Conservation (phyloP, 2,329 filamentous ascomycete genomes). For the Paraphoma chrysanthemicola region DNA sequence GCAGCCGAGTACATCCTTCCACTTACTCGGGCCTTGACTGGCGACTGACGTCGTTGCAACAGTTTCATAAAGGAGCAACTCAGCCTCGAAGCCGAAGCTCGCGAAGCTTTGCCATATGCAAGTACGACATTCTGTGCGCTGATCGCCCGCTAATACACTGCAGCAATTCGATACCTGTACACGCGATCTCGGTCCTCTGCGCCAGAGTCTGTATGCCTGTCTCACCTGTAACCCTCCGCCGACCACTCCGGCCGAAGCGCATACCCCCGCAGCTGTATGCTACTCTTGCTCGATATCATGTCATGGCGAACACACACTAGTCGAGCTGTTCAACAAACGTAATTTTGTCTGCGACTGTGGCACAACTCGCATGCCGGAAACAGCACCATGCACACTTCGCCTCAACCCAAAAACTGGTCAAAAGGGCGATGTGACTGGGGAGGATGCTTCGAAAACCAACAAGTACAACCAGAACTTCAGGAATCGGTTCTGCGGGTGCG, state of each 20-base stretch:
- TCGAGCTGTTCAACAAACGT: slow-evolving; percentile 95
- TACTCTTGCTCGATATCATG: slow-evolving; percentile 97
- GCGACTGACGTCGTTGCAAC: neutral
- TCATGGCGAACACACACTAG: slow-evolving; percentile 91
- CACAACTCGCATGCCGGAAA: slow-evolving; percentile 76
- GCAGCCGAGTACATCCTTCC: slow-evolving; percentile 53
- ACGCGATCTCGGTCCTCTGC: slow-evolving; percentile 83
- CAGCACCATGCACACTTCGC: slow-evolving; percentile 77
- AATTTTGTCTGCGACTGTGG: slow-evolving; percentile 97
- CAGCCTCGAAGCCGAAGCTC: slow-evolving; percentile 90
- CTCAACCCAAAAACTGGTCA: slow-evolving; percentile 74
- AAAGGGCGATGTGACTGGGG: slow-evolving; percentile 78
- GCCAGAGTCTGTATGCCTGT: slow-evolving; percentile 90
- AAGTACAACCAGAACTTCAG: slow-evolving; percentile 95
- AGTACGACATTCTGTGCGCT: slow-evolving; percentile 37
- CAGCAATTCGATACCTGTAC: slow-evolving; percentile 95
- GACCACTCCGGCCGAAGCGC: slow-evolving; percentile 65
- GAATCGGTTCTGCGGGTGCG: slow-evolving; percentile 91
- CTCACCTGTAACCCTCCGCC: slow-evolving; percentile 90
- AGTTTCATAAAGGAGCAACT: slow-evolving; percentile 91
- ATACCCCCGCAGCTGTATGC: slow-evolving; percentile 82
- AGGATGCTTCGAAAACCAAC: slow-evolving; percentile 75
- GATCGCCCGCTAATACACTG: slow-evolving; percentile 15
- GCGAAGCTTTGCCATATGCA: slow-evolving; percentile 93
- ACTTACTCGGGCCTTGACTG: too few species aligned